Base-by-base conservation (phyloP, 768 basidiomycete species). In the Heimioporus sp. region DNA sequence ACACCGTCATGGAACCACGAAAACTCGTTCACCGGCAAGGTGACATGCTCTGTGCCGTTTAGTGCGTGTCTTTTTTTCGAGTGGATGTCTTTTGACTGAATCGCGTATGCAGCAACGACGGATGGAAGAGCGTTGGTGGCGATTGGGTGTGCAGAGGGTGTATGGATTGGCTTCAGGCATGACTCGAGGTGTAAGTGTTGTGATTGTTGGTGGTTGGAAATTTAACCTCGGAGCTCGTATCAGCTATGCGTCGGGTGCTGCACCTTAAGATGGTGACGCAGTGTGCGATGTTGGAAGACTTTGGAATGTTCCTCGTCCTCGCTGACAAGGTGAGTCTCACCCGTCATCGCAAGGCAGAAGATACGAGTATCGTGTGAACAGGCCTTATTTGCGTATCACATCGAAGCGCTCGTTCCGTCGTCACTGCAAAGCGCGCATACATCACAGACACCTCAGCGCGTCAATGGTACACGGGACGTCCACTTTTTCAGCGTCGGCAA, bases 31-130 rank as follows among this genome's bases (percentile, higher is more conserved):
- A 83, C 78, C 1, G 91, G 91, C 16, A 91, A 86, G 65, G 95
- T 97, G 38, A 97, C 95, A 3, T 97, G 95, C 64, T 96, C 94
- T 2, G 90, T 92, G 19, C 94, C 96, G 11, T 95, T 98, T 69
- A 86, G 93, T 83, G 41, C 66, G 73, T 61, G n/a, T 2, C 10
- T 46, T 37, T 37, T 24, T 30, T 45, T 49, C 15, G 10, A 28
- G 37, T 44, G 13, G 19, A 15, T 24, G 13, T 46, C 8, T 52
- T 12, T 56, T 41, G 47, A 37, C 47, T 57, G 53, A 63, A 43
- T 10, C 31, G 13, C 46, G 30, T 48, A 32, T 60, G 6, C 53
- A 96, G 91, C 80, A 54, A 93, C 90, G 6, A 75, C 85, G 6
- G 93, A 98, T 65, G 86, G 87, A 6, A 83, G 92, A 21, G 83